phyloP scores from a whole-genome alignment of 2,329 filamentous ascomycete species.

The Epichloe gansuensis region DNA sequence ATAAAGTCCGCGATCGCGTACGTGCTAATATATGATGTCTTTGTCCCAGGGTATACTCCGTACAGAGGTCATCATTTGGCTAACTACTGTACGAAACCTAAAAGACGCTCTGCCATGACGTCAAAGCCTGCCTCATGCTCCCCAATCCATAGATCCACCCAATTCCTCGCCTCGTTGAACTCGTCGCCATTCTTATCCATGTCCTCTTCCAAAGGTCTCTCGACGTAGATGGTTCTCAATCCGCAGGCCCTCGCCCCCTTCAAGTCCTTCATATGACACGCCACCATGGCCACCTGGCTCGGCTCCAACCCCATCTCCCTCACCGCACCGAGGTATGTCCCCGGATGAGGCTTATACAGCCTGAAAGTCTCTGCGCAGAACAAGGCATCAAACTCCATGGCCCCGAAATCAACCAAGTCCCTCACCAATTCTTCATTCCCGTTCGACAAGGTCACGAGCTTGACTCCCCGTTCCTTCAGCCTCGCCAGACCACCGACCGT shows the following conservation, averaged over 20 bases:
- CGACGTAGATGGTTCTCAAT: constrained; percentile 61
- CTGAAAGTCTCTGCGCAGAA: constrained; percentile 58
- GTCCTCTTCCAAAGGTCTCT: constrained; percentile 52
- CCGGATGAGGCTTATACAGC: constrained; percentile 60
- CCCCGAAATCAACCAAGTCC: constrained; percentile 47
- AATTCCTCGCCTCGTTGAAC: constrained; percentile 34
- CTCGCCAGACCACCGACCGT: constrained; percentile 39
- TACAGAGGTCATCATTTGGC: neutral
- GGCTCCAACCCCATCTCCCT: constrained; percentile 42
- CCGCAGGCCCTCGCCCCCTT: constrained; percentile 51
- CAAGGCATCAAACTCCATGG: constrained; percentile 48
- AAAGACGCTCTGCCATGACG: constrained; percentile 16
- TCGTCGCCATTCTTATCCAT: constrained; percentile 38
- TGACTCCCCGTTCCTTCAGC: constrained; percentile 34
- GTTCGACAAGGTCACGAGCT: constrained; percentile 60
- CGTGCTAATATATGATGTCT: neutral
- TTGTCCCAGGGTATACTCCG: neutral
- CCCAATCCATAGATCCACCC: constrained; percentile 27
- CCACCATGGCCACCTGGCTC: constrained; percentile 60
- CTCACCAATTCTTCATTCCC: constrained; percentile 54
- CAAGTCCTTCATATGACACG: constrained; percentile 60
- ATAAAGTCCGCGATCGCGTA: no score
- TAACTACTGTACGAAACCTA: constrained; percentile 7
- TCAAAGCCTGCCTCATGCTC: constrained; percentile 21
- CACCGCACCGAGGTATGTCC: constrained; percentile 57